Conservation (phyloP, 371 early-diverging fungal species). For the Actinomortierella ambigua region DNA sequence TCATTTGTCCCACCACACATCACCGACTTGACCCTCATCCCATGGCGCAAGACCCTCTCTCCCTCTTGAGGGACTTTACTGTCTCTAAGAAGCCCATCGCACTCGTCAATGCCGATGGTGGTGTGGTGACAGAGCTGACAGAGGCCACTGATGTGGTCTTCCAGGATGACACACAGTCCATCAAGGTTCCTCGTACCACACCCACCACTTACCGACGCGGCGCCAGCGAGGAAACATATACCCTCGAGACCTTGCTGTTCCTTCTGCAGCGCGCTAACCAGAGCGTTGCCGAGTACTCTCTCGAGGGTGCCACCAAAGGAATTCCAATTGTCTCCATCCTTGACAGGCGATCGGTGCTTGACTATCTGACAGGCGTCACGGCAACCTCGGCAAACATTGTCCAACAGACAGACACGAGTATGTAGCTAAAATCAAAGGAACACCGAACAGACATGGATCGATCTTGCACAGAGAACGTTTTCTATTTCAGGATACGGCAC, state of each 20-base stretch:
- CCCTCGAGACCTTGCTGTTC: slow-evolving; percentile 78
- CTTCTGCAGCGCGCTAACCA: slow-evolving; percentile 65
- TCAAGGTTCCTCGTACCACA: slow-evolving; percentile 59
- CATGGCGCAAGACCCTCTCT: slow-evolving; percentile 50
- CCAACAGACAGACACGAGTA: slow-evolving; percentile 36
- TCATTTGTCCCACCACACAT: no score
- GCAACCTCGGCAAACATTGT: slow-evolving; percentile 55
- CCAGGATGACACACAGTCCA: slow-evolving; percentile 44
- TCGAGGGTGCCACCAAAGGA: slow-evolving; percentile 62
- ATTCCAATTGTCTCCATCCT: slow-evolving; percentile 75
- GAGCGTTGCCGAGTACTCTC: slow-evolving; percentile 76
- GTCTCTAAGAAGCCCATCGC: slow-evolving; percentile 58
- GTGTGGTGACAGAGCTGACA: slow-evolving; percentile 55
- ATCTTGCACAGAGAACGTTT: no score
- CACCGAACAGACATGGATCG: no score
- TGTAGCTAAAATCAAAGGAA: neutral
- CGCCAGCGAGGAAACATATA: slow-evolving; percentile 65
- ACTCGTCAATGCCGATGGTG: slow-evolving; percentile 51
- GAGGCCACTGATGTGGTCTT: slow-evolving; percentile 64
- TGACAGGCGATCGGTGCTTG: slow-evolving; percentile 71
- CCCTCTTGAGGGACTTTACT: slow-evolving; percentile 67
- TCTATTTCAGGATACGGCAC: no score
- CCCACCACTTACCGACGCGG: slow-evolving; percentile 67
- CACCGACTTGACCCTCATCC: slow-evolving; percentile 1
- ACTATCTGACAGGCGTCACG: slow-evolving; percentile 75